Base-by-base conservation (phyloP, 306 rosid genomes). In the Cercis canadensis region DNA sequence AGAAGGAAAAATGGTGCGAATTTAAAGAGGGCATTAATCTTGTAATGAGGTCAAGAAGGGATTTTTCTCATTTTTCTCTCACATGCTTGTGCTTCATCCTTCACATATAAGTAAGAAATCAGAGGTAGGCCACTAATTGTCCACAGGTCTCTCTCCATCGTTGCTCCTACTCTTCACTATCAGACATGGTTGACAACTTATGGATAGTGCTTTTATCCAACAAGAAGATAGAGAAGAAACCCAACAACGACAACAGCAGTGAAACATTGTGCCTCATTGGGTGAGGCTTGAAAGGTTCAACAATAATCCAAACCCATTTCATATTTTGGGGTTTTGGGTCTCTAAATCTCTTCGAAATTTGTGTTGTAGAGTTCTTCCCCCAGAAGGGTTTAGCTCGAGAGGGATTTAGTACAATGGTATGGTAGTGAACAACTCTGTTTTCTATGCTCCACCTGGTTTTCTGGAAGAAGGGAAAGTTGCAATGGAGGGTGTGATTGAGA, bases 141-240 rank as follows among this genome's bases (percentile, higher is more conserved):
- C 29, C 29, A 24, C 29, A 24, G 29, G 29, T 24, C 16, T 44
- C 36, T 33, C 10, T 39, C 16, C 37, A n/a, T 62, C 63, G 24
- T 37, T 58, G 39, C 65, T 61, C 36, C 59, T 50, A 37, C 75
- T 62, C 81, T 80, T 79, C 86, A 45, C 67, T 72, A 34, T 82
- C 85, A 69, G 66, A 70, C n/a, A n/a, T n/a, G n/a, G n/a, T 89
- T 80, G 67, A 80, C 72, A 46, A 55, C 85, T 49, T 86, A 87
- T 88, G 97, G 97, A 88, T 70, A 58, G 62, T 75, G 80, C 85
- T 72, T 57, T 67, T 79, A 67, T 78, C 76, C 80, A 85, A 80
- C 90, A 74, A 64, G 73, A 72, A 67, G 81, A 68, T 55, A 77
- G 78, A 77, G 76, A 81, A 47, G 78, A 63, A 70, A 62, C 79